These are phyloP conservation scores for Microdochium paspali DNA, from an alignment of 2,329 filamentous ascomycete species.

Conservation along the genomic window DNA sequence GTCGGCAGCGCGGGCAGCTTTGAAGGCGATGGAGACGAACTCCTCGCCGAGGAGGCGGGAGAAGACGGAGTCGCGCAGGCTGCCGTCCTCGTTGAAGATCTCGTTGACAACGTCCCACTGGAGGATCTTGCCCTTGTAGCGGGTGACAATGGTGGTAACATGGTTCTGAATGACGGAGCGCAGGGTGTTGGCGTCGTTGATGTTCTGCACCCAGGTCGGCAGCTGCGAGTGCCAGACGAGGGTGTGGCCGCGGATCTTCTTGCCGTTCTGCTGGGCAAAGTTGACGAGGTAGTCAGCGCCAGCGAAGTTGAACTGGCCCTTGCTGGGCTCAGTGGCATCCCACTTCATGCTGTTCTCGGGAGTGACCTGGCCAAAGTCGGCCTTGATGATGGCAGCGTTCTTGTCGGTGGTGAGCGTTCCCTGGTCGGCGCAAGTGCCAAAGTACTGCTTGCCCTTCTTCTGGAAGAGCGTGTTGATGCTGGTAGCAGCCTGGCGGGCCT, in stretches of 20 bases:
- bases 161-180: constrained; percentile 49
- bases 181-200: constrained; percentile 27
- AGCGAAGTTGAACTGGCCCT: constrained; percentile 43
- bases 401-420: constrained; percentile 35
- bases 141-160: constrained; percentile 44
- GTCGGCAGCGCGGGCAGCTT: constrained; percentile 56
- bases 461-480: constrained; percentile 49
- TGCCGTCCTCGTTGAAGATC: constrained; percentile 53
- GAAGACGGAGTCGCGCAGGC: constrained; percentile 52
- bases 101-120: constrained; percentile 55
- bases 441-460: constrained; percentile 56
- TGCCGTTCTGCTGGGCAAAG: constrained; percentile 45
- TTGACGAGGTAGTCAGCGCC: constrained; percentile 50
- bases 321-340: constrained; percentile 34
- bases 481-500: constrained; percentile 23
- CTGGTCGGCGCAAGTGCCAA: constrained; percentile 48
- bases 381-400: constrained; percentile 46
- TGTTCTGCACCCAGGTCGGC: constrained; percentile 46
- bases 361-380: constrained; percentile 55
- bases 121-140: constrained; percentile 54
- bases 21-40: constrained; percentile 62
- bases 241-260: constrained; percentile 56
- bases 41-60: constrained; percentile 59
- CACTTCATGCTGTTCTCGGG: constrained; percentile 66
- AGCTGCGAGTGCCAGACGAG: constrained; percentile 56